These are phyloP conservation scores for Eleusine indica DNA, from an alignment of 176 grass and related monocot genomes.

Conservation along the genomic window DNA sequence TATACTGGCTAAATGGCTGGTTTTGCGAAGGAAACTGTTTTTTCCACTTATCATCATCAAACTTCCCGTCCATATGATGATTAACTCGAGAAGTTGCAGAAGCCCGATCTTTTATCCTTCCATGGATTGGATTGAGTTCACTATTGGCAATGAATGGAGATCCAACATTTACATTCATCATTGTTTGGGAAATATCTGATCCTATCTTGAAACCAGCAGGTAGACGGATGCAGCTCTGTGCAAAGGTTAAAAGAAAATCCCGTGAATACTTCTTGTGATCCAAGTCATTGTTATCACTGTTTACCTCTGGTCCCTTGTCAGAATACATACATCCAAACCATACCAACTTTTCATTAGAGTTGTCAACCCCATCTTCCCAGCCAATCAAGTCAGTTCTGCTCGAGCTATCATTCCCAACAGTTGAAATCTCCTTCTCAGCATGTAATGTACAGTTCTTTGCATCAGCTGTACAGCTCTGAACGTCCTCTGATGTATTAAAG, in stretches of 20 bases:
- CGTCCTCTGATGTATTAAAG: slow-evolving; percentile 28
- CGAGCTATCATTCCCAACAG: slow-evolving; percentile 40
- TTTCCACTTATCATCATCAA: slow-evolving; percentile 63
- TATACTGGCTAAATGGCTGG: slow-evolving; percentile 51
- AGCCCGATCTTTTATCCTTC: slow-evolving; percentile 45
- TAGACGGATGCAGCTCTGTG: slow-evolving; percentile 50
- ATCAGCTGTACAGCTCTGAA: slow-evolving; percentile 24
- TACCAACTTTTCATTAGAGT: slow-evolving; percentile 54
- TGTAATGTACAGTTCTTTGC: slow-evolving; percentile 32
- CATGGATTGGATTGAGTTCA: slow-evolving; percentile 52
- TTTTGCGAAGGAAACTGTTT: slow-evolving; percentile 46
- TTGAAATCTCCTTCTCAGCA: slow-evolving; percentile 34
- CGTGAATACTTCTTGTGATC: slow-evolving; percentile 56
- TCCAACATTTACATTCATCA: slow-evolving; percentile 39
- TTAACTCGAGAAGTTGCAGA: slow-evolving; percentile 33
- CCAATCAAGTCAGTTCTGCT: slow-evolving; percentile 48
- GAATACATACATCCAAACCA: slow-evolving; percentile 8
- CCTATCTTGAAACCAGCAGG: slow-evolving; percentile 67
- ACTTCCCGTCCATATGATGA: slow-evolving; percentile 28
- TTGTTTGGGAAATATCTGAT: slow-evolving; percentile 43
- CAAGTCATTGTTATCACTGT: slow-evolving; percentile 37
- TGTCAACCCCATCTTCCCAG: slow-evolving; percentile 61
- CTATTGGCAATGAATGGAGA: slow-evolving; percentile 32
- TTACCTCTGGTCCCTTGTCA: slow-evolving; percentile 11
- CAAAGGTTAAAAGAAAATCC: slow-evolving; percentile 78